These are phyloP conservation scores for Penicillium expansum DNA, from an alignment of 2,329 filamentous ascomycete species.

Conservation along the genomic window DNA sequence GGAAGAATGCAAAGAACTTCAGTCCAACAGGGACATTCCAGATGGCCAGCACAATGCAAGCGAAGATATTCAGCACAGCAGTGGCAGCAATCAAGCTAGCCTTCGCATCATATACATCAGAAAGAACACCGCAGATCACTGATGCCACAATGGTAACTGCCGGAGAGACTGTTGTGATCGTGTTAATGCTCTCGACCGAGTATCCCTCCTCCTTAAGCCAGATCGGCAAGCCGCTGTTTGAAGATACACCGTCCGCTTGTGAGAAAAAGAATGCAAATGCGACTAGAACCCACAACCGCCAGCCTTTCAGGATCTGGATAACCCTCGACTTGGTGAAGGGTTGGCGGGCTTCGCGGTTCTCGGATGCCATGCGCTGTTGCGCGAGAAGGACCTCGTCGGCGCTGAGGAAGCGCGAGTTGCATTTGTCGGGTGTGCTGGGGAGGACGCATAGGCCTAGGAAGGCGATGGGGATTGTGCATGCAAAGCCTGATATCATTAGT, in stretches of 20 bases:
- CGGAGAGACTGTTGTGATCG: conserved; percentile 16
- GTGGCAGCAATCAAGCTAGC: conserved; percentile 17
- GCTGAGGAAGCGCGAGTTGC: conserved; percentile 17
- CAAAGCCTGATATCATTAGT: conserved; percentile 13
- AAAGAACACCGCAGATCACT: conserved; percentile 16
- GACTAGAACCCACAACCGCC: conserved; percentile 19
- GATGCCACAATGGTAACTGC: conserved; percentile 19
- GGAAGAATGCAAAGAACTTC: conserved; percentile 21
- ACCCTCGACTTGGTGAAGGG: conserved; percentile 17
- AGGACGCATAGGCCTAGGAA: conserved; percentile 21
- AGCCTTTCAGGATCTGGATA: conserved; percentile 16
- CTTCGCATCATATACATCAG: conserved; percentile 17
- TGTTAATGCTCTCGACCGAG: conserved; percentile 21
- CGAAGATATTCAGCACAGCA: conserved; percentile 18
- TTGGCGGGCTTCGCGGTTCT: conserved; percentile 19
- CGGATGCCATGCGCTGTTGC: conserved; percentile 22
- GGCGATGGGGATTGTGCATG: conserved; percentile 24
- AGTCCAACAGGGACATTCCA: conserved; percentile 19
- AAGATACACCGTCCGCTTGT: conserved; percentile 22
- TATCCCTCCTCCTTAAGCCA: conserved; percentile 23
- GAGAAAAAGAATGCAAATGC: conserved; percentile 24
- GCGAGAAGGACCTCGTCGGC: conserved; percentile 19
- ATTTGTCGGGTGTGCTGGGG: conserved; percentile 23
- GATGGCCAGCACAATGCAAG: conserved; percentile 17
- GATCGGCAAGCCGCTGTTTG: conserved; percentile 21